A percentile compares a stretch with the other conserved stretches of the same genome.
Conservation (phyloP, 129 eudicot genomes). For the Flaveria brownii region DNA sequence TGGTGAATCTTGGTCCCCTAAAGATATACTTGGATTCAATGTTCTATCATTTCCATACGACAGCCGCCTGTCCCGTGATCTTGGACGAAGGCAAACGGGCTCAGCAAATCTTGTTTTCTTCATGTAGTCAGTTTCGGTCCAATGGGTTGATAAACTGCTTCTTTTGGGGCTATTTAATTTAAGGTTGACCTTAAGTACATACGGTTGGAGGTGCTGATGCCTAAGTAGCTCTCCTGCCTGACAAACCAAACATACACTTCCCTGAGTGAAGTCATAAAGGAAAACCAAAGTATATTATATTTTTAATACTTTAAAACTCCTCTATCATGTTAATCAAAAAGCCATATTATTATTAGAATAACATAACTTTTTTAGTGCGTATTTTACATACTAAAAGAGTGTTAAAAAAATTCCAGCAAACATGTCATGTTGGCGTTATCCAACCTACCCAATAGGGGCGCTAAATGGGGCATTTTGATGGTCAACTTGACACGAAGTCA, state of each 20-base stretch:
- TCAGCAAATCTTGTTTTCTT: conserved; percentile 73
- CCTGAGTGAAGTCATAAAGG: conserved; percentile 7
- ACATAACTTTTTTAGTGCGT: not conserved
- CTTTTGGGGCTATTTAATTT: conserved; percentile 68
- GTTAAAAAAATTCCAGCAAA: not conserved
- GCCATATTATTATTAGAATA: not conserved
- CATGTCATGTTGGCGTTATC: not conserved
- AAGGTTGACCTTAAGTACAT: conserved; percentile 70
- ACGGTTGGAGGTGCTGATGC: conserved; percentile 77
- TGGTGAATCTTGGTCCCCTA: conserved; percentile 60
- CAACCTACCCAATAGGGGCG: not conserved
- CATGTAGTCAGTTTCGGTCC: conserved; percentile 55
- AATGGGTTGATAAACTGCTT: conserved; percentile 49
- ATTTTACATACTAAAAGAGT: not conserved
- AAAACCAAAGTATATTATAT: not conserved
- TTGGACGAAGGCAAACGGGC: conserved; percentile 49
- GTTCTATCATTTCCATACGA: conserved; percentile 73
- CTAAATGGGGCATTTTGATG: not conserved
- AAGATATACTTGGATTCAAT: conserved; percentile 83
- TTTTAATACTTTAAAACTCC: not conserved
- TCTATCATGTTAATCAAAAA: not conserved
- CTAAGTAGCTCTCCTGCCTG: conserved; percentile 93
- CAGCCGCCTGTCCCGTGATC: conserved; percentile 50
- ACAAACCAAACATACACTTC: conserved; percentile 21
- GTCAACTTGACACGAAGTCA: not conserved